These are phyloP conservation scores for Mucor circinelloides DNA, from an alignment of 371 early-diverging fungal genomes.

Conservation along the genomic window DNA sequence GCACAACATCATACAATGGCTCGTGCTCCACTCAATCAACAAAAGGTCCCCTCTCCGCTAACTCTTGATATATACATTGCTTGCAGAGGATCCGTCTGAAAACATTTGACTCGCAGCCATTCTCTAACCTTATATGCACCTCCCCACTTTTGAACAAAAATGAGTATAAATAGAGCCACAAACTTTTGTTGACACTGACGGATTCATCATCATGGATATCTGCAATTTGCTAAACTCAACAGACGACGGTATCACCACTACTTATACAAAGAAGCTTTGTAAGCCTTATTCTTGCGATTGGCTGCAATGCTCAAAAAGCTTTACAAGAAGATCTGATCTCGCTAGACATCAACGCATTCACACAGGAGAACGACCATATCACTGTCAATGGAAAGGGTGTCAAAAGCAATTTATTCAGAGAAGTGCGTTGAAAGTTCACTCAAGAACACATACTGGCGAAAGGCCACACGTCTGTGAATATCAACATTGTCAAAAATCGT, in stretches of 20 bases:
- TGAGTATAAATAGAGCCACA: background rate
- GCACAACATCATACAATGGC: background rate
- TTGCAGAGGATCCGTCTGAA: background rate
- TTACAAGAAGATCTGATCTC: conserved; percentile 78
- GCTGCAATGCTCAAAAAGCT: conserved; percentile 64
- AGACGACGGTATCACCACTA: background rate
- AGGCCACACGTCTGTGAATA: conserved; percentile 75
- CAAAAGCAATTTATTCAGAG: conserved; percentile 77
- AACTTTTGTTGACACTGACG: background rate
- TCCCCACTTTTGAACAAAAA: background rate
- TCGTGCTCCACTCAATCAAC: background rate
- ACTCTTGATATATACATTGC: background rate
- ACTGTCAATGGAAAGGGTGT: conserved; percentile 63
- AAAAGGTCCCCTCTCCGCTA: background rate
- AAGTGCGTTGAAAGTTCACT: conserved; percentile 77
- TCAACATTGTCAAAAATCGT: conserved; percentile 58
- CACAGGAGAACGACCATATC: conserved; percentile 83
- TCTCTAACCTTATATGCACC: background rate
- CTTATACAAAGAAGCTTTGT: background rate
- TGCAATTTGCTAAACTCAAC: background rate
- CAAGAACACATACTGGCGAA: conserved; percentile 80
- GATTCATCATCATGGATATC: background rate
- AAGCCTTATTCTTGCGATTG: conserved; percentile 48
- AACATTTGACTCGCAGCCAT: background rate
- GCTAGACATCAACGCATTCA: conserved; percentile 88